These are phyloP conservation scores for Xylaria polymorpha DNA, from an alignment of 2,329 filamentous ascomycete species.

Conservation along the genomic window DNA sequence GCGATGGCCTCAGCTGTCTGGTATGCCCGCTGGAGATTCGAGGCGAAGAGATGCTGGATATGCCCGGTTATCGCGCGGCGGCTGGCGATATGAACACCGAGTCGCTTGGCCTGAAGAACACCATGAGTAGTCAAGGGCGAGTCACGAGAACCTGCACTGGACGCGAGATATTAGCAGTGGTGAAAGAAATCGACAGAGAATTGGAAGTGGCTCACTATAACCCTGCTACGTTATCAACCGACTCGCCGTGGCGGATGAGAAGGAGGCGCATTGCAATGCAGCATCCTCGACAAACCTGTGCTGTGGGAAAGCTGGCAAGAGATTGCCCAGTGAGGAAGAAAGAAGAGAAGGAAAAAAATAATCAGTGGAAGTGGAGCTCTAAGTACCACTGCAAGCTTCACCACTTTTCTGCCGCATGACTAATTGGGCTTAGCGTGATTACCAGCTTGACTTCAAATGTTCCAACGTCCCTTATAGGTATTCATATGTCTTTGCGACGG, in stretches of 20 bases:
- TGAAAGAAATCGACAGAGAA: background rate
- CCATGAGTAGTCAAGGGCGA: constrained; percentile 85
- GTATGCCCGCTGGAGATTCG: constrained; percentile 78
- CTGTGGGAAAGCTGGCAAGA: constrained; percentile 2
- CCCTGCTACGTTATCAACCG: constrained; percentile 86
- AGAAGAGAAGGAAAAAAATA: constrained; percentile 6
- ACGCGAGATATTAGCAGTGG: constrained; percentile 9
- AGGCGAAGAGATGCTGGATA: constrained; percentile 78
- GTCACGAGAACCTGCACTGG: constrained; percentile 81
- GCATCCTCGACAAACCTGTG: constrained; percentile 39
- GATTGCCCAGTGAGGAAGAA: too few species aligned
- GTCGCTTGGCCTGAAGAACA: constrained; percentile 77
- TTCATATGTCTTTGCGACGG: too few species aligned
- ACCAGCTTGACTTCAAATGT: too few species aligned
- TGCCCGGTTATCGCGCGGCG: constrained; percentile 44
- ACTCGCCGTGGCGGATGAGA: constrained; percentile 88
- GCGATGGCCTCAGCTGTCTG: constrained; percentile 76
- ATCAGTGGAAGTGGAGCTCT: background rate
- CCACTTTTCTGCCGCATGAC: background rate
- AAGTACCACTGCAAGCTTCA: background rate
- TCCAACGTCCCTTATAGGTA: too few species aligned
- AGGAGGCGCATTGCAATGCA: constrained; percentile 65
- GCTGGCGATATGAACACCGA: constrained; percentile 71
- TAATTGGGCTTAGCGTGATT: constrained; percentile 11
- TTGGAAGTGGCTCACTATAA: constrained; percentile 68